Conservation (phyloP, 805 yeast species). For the Sugiyamaella valdiviana region DNA sequence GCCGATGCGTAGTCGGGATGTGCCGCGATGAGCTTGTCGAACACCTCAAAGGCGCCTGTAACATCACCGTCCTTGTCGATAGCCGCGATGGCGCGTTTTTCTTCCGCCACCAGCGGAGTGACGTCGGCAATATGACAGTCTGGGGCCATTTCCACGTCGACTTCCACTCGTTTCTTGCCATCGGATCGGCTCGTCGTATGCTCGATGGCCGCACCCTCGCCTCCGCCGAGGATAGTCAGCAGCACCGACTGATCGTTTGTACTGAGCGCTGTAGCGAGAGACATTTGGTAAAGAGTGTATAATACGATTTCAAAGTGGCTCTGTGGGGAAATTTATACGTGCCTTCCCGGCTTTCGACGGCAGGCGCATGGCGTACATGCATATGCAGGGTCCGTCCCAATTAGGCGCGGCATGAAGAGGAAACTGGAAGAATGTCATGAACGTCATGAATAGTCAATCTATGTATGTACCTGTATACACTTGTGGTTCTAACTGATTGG, state of each 20-base stretch:
- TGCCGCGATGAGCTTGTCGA: slow-evolving; percentile 19
- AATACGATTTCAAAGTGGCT: neutral
- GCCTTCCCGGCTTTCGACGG: neutral
- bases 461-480: too few species aligned
- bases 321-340: neutral
- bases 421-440: too few species aligned
- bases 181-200: slow-evolving; percentile 2
- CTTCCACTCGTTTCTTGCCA: slow-evolving; percentile 8
- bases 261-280: slow-evolving; percentile 12
- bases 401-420: too few species aligned
- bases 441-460: too few species aligned
- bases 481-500: too few species aligned
- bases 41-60: slow-evolving; percentile 15
- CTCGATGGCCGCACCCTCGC: slow-evolving; percentile 13
- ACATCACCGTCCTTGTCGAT: slow-evolving; percentile 13
- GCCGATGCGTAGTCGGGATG: slow-evolving; percentile 31
- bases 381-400: neutral
- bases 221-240: slow-evolving; percentile 10
- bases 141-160: slow-evolving; percentile 22
- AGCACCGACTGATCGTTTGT: slow-evolving; percentile 13
- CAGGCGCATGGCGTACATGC: neutral
- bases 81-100: slow-evolving; percentile 21
- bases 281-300: slow-evolving; percentile 1
- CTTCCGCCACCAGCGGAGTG: slow-evolving; percentile 16
- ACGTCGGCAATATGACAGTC: slow-evolving; percentile 21